Conservation (phyloP, 768 basidiomycete genomes). For the Postia placenta region DNA sequence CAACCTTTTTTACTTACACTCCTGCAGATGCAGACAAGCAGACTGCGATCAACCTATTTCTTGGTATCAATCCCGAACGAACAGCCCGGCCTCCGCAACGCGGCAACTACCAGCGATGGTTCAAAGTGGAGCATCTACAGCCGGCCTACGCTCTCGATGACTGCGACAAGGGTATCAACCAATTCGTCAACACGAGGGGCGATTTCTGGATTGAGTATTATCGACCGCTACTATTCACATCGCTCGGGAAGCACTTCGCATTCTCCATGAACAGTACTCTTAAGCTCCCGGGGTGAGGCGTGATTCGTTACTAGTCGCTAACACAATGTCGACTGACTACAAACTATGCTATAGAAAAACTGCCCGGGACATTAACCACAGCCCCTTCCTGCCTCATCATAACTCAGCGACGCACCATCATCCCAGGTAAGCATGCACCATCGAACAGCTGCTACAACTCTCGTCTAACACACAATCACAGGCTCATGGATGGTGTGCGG, state of each 20-base stretch:
- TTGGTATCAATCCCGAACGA: constrained; percentile 58
- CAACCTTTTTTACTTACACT: neutral
- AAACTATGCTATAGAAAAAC: constrained; percentile 71
- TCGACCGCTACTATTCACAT: constrained; percentile 76
- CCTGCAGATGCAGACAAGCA: constrained; percentile 90
- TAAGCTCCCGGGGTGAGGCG: constrained; percentile 65
- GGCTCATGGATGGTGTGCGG: constrained; percentile 73
- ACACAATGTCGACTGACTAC: no score
- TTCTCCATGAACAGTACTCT: constrained; percentile 90
- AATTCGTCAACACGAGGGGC: constrained; percentile 52
- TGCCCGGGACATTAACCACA: constrained; percentile 57
- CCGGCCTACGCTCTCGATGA: constrained; percentile 62
- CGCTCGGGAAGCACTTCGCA: constrained; percentile 82
- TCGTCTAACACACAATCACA: constrained; percentile 20
- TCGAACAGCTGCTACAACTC: no score
- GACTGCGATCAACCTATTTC: constrained; percentile 94
- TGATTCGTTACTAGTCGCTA: neutral
- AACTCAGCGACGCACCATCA: constrained; percentile 25
- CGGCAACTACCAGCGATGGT: constrained; percentile 84
- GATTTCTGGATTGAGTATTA: constrained; percentile 93
- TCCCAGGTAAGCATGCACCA: constrained; percentile 29
- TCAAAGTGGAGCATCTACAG: constrained; percentile 59
- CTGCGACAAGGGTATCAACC: constrained; percentile 53
- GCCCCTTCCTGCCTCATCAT: constrained; percentile 69
- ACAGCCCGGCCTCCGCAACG: constrained; percentile 46